Base-by-base conservation (phyloP, 441 rosid genomes). In the Populus hybrid region DNA sequence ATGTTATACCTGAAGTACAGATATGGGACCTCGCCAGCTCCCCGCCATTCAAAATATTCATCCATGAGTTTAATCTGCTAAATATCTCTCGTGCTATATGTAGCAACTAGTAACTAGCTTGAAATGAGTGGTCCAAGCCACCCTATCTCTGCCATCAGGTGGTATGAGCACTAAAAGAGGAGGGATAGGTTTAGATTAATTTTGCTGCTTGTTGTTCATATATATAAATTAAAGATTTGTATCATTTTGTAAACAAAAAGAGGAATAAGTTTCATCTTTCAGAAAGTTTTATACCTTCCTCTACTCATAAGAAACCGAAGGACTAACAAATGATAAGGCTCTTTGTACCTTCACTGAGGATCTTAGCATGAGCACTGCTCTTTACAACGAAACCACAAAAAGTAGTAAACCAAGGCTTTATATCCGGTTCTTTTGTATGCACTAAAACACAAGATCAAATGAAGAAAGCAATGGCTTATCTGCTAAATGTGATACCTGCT, bases 261-360 rank as follows among this genome's bases (percentile, higher is more conserved):
- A 38, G 40, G 46, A 63, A 28, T 26, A 42, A n/a, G 61, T 12
- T 67, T 36, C 34, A 54, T 30, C 73, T 77, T 71, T 77, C 23
- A 77, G 64, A 77, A 77, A 74, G 84, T 65, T 69, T 20, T 24
- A 70, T 74, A 65, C 78, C 81, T 65, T 70, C 78, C 84, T 64
- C 70, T 75, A 40, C 36, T 26, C 46, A 69, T 34, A 77, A 81
- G 76, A 70, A 74, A 74, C 76, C 61, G 30, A 28, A 28, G 30
- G 30, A 28, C 30, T 28, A 28, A 70, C 8, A 26, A 18, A 30
- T 59, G 30, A 26, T 14, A 72, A 50, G 30, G 23, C 26, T 54
- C 64, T 57, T 50, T 30, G 21, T 38, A 38, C 67, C 34, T 69
- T 30, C 28, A 28, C 32, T 3, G n/a, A 30, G 10, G 46, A 30